Base-by-base conservation (phyloP, 2,329 filamentous ascomycete genomes). In the Exophiala oligosperma region DNA sequence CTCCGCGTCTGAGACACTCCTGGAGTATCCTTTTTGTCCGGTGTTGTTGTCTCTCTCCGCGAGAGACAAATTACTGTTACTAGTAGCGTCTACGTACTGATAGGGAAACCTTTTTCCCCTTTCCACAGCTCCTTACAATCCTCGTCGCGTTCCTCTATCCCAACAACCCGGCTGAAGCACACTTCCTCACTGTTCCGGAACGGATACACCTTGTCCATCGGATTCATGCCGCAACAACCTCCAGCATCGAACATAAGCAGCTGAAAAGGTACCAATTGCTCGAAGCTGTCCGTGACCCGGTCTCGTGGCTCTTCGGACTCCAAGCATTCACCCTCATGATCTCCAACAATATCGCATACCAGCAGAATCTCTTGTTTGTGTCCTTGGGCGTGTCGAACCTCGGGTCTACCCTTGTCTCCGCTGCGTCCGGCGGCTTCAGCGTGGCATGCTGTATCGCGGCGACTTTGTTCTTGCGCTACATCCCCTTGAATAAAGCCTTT, bases 331-430 rank as follows among this genome's bases (percentile, higher is more conserved):
- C 67, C 1, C 70, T 76, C 40, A 74, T 76, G 64, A 70, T 77
- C 49, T 69, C 71, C 24, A 74, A 74, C 49, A 72, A 72, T 5
- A 61, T 71, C 7, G 73, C 74, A 2, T 76, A 75, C 49, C 75
- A 76, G 57, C 73, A 74, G 66, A 75, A 74, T 0, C 66, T 79
- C 0, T 74, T 78, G 37, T 74, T 77, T 59, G 76, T 75, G 23
- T 74, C 72, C 0, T 76, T 78, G 46, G 76, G 75, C 2, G 77
- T 77, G 67, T 79, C 79, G 0, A 76, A 76, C 40, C 71, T 84
- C 35, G 75, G 84, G 65, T 80, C 80, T 1, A 77, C 80, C 17
- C 77, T 84, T 35, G 77, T 86, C 68, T 76, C 1, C 37, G 80
- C 59, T 37, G 58, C 64, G 12, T 53, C 54, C 46, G 63, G 64